Evolutionary conservation across 345 rosid genomes (phyloP).

Genomic region (Linum lewisii): DNA sequence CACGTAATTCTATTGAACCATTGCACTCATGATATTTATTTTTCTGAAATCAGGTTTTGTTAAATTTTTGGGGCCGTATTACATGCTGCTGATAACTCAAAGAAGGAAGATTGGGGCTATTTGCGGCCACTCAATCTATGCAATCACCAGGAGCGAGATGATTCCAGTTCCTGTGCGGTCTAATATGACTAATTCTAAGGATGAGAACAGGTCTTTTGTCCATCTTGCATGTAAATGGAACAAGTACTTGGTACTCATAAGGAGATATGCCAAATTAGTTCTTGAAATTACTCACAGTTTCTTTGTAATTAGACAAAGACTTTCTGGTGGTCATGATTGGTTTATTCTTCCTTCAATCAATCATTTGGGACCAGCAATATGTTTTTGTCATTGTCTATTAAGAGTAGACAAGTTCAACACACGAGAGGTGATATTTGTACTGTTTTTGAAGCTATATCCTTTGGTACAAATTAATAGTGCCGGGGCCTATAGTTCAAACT

Average conservation of each 20-base stretch:
- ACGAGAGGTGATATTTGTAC: conserved; percentile 40
- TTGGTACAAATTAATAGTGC: conserved; percentile 12
- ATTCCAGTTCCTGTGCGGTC: conserved; percentile 64
- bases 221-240: conserved; percentile 79
- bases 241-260: conserved; percentile 46
- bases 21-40: conserved; percentile 4
- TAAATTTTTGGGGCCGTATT: conserved; percentile 88
- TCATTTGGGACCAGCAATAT: conserved; percentile 22
- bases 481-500: conserved; percentile 15
- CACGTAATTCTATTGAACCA: background rate
- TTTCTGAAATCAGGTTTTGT: conserved; percentile 49
- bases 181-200: conserved; percentile 79
- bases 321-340: conserved; percentile 16
- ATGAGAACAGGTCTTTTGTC: conserved; percentile 98
- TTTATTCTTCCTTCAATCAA: conserved; percentile 22
- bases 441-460: conserved; percentile 23
- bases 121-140: conserved; percentile 68
- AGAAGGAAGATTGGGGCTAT: conserved; percentile 80
- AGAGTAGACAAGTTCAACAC: conserved; percentile 31
- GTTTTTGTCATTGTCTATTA: conserved; percentile 29
- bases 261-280: conserved; percentile 25
- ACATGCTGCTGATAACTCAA: conserved; percentile 84
- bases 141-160: conserved; percentile 59
- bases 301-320: conserved; percentile 43
- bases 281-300: conserved; percentile 16